Base-by-base conservation (phyloP, 1,284 basidiomycete species). In the Leccinum huronense region DNA sequence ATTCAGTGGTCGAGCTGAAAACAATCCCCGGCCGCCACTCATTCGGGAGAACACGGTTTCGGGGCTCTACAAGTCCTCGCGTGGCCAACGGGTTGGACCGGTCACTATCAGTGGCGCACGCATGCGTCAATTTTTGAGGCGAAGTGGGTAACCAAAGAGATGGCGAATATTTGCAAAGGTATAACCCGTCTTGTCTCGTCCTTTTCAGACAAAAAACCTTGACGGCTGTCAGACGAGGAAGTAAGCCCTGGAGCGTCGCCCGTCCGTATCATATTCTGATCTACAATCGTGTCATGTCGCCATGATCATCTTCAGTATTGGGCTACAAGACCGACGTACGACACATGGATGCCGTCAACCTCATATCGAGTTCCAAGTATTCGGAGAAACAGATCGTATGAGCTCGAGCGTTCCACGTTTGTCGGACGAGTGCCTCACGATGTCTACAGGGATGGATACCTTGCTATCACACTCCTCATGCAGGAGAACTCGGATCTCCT, bases 211-310 rank as follows among this genome's bases (percentile, higher is more conserved):
- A 23, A 96, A 96, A 19, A 96, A 96, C 74, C 80, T 98, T 70
- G 96, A 98, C 72, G 97, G 97, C 34, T 98, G 98, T 79, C 95
- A 98, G 81, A 97, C 97, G 85, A 98, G 98, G 81, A 98, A 98
- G 90, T 97, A 81, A 76, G 87, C 82, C 51, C 65, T 58, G 67
- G 63, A 40, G 33, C 62, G 66, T 72, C 65, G 38, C 13, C 66
- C 64, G 51, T 65, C 61, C 62, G 54, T 61, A 54, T 59, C 57
- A 61, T 27, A 31, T 40, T 65, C 48, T 64, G 53, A 56, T 48
- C 65, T 70, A 36, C 67, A 70, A 53, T 45, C 34, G 40, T 31
- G 38, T 59, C n/a, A 94, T 83, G 90, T 93, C 53, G 88, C 91
- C 65, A 98, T 99, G 82, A 96, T 99, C 72, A 91, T 99, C 67